Conservation (phyloP, 176 grass and related monocot genomes). For the Oryza coarctata region DNA sequence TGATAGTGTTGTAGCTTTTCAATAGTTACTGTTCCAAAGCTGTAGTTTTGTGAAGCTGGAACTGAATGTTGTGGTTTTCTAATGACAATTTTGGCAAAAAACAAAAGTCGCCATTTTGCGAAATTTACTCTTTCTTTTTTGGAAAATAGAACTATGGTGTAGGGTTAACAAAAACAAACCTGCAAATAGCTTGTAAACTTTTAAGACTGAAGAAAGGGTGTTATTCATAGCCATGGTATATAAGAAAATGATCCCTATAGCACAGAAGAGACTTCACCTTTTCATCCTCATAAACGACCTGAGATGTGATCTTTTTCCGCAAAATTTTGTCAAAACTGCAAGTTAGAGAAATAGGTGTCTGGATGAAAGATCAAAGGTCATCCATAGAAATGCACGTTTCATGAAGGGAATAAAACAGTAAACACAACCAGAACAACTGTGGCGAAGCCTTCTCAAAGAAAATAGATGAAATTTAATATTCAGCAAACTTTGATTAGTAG, state of each 20-base stretch:
- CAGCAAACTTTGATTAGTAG: neutral
- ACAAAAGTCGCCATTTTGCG: neutral
- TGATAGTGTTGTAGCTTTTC: neutral
- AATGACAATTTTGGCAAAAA: neutral
- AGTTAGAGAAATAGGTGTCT: neutral
- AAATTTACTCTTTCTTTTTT: neutral
- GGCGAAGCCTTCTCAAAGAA: neutral
- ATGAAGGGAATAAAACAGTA: neutral
- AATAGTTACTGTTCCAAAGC: neutral
- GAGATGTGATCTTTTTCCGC: slow-evolving; percentile 64
- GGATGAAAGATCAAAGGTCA: neutral
- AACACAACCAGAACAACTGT: neutral
- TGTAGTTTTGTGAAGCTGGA: neutral
- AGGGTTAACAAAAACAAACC: neutral
- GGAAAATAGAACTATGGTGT: neutral
- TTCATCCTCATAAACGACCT: slow-evolving; percentile 81
- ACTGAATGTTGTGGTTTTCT: neutral
- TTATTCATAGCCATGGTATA: neutral
- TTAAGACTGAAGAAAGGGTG: neutral
- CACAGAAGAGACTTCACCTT: slow-evolving; percentile 44
- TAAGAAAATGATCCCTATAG: neutral
- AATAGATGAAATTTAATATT: neutral
- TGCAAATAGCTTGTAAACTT: neutral
- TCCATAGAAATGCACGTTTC: neutral
- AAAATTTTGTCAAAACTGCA: slow-evolving; percentile 89